Conservation (phyloP, 495 filamentous ascomycete species). For the Neurospora sp. region DNA sequence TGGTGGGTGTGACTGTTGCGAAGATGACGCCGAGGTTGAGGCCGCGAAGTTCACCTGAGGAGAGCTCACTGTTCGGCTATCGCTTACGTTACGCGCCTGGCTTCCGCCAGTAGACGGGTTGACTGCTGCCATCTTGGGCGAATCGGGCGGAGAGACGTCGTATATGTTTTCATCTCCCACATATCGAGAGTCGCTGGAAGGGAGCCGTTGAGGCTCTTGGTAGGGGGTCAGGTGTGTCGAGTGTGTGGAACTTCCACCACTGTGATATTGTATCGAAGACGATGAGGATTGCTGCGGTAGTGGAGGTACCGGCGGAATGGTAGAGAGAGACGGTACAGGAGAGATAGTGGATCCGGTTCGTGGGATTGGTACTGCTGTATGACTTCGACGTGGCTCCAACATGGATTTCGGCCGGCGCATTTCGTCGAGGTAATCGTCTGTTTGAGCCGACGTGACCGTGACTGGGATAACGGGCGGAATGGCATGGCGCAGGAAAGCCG, state of each 20-base stretch:
- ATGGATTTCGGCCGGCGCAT: constrained; percentile 4
- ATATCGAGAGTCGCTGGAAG: constrained; percentile 16
- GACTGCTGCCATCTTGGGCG: constrained; percentile 19
- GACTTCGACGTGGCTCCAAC: constrained; percentile 9
- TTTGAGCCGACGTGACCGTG: not conserved
- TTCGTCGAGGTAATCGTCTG: not conserved
- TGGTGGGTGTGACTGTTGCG: constrained; percentile 1
- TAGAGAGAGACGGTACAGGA: constrained; percentile 8
- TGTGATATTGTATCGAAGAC: not conserved
- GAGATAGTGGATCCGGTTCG: constrained; percentile 10
- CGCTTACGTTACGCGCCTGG: constrained; percentile 6
- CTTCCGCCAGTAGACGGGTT: constrained; percentile 5
- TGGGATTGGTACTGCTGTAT: constrained; percentile 4
- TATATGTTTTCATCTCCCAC: constrained; percentile 38
- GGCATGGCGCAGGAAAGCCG: constrained; percentile 35
- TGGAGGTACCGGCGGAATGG: constrained; percentile 17
- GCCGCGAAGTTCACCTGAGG: constrained; percentile 1
- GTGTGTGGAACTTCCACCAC: not conserved
- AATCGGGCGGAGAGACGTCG: constrained; percentile 45
- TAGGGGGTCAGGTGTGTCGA: not conserved
- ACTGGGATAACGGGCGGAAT: constrained; percentile 21
- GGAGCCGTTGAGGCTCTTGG: constrained; percentile 10
- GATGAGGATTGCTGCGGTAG: not conserved
- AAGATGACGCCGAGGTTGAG: not conserved
- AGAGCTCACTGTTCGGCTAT: constrained; percentile 10